Evolutionary conservation across 306 rosid genomes (phyloP).

Genomic region (Acacia confusa): DNA sequence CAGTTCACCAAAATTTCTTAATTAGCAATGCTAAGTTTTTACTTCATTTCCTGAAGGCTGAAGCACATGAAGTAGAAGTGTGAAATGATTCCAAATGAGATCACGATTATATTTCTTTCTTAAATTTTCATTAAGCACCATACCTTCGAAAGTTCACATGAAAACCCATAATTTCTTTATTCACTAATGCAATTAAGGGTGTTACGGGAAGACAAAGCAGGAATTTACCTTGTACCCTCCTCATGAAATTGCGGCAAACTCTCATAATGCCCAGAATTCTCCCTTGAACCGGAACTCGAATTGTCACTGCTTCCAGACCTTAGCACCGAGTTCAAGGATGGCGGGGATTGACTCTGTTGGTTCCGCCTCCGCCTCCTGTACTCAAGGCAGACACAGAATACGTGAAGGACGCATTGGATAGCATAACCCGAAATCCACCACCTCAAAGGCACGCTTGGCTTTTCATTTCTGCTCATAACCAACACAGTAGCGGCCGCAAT

Average conservation of each 20-base stretch:
- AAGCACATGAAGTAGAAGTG: background rate
- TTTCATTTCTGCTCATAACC: conserved; percentile 54
- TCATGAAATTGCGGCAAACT: conserved; percentile 52
- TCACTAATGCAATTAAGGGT: background rate
- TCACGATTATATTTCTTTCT: background rate
- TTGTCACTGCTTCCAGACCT: conserved; percentile 41
- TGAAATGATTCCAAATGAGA: conserved; percentile 18
- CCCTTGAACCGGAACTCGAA: conserved; percentile 51
- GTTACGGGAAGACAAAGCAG: background rate
- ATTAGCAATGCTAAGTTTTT: background rate
- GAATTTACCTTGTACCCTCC: conserved; percentile 56
- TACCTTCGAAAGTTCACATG: background rate
- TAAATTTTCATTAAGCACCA: background rate
- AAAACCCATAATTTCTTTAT: background rate
- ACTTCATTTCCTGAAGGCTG: background rate
- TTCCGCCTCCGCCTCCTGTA: conserved; percentile 49
- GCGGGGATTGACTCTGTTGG: conserved; percentile 27
- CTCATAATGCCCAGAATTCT: conserved; percentile 49
- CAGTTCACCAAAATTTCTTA: background rate
- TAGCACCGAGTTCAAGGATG: conserved; percentile 20
- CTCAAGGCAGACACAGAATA: conserved; percentile 72
- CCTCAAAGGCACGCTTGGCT: conserved; percentile 73
- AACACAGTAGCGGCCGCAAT: conserved; percentile 58
- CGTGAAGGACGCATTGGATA: conserved; percentile 69
- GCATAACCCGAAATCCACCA: conserved; percentile 83